Evolutionary conservation across 1,284 basidiomycete genomes (phyloP).

Genomic region (Cystobasidium sp.): DNA sequence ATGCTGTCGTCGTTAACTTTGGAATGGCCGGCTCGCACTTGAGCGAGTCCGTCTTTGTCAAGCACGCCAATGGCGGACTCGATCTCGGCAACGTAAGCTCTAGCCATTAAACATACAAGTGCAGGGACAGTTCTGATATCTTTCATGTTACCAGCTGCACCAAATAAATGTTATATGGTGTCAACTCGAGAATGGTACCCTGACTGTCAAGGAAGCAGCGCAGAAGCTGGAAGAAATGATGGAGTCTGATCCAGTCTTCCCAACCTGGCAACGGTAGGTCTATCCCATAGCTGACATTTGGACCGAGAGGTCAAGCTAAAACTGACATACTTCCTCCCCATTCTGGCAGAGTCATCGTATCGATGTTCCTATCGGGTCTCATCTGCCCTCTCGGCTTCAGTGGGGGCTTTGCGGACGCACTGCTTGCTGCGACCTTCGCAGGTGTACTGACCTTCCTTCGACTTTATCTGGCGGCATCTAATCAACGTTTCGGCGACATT

Average conservation of each 20-base stretch:
- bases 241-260: slow-evolving; percentile 59
- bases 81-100: slow-evolving; percentile 53
- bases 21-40: slow-evolving; percentile 73
- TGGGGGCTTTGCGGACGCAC: slow-evolving; percentile 78
- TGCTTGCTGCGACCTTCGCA: slow-evolving; percentile 74
- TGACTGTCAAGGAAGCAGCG: slow-evolving; percentile 70
- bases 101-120: slow-evolving; percentile 20
- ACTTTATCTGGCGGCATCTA: slow-evolving; percentile 74
- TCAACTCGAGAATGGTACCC: slow-evolving; percentile 73
- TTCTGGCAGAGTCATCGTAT: slow-evolving; percentile 63
- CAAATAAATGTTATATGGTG: slow-evolving; percentile 74
- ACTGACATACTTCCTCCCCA: slow-evolving; percentile 56
- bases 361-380: slow-evolving; percentile 73
- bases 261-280: slow-evolving; percentile 48
- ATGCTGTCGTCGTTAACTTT: slow-evolving; percentile 81
- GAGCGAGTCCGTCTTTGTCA: slow-evolving; percentile 74
- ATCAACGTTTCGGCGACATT: slow-evolving; percentile 82
- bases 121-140: slow-evolving; percentile 51
- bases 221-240: slow-evolving; percentile 67
- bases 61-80: slow-evolving; percentile 60
- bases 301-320: slow-evolving; percentile 26
- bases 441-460: slow-evolving; percentile 74
- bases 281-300: slow-evolving; percentile 66
- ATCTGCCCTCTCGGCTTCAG: slow-evolving; percentile 81
- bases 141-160: slow-evolving; percentile 60